These are phyloP conservation scores for Irpex lacteus DNA, from an alignment of 1,284 basidiomycete species.

Conservation along the genomic window DNA sequence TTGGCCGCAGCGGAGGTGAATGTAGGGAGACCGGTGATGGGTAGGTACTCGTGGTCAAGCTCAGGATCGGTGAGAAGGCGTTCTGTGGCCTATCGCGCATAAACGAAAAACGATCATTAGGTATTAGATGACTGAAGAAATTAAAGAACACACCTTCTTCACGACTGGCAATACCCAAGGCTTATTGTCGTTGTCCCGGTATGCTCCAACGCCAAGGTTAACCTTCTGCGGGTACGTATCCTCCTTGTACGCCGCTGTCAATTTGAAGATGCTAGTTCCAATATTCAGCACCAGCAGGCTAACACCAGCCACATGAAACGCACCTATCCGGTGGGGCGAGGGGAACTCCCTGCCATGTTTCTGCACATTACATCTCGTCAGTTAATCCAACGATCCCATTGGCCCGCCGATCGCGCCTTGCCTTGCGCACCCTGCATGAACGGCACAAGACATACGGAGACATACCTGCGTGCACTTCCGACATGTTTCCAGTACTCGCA, in stretches of 20 bases:
- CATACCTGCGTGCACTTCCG: constrained; percentile 45
- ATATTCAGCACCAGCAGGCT: neutral
- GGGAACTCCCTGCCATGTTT: constrained; percentile 70
- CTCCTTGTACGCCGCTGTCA: constrained; percentile 85
- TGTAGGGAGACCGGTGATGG: constrained; percentile 84
- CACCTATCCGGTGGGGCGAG: constrained; percentile 78
- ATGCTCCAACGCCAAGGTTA: constrained; percentile 91
- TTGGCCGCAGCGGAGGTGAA: constrained; percentile 81
- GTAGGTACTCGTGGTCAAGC: constrained; percentile 92
- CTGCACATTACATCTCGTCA: constrained; percentile 32
- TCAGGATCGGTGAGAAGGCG: constrained; percentile 68
- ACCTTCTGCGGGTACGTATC: constrained; percentile 82
- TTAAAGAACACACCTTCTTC: constrained; percentile 59
- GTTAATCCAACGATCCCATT: constrained; percentile 14
- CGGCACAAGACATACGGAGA: constrained; percentile 8
- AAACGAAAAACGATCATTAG: neutral
- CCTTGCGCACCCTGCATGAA: constrained; percentile 2
- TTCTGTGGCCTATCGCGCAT: constrained; percentile 60
- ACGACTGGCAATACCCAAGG: constrained; percentile 94
- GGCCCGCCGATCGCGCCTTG: too few relatives aligned
- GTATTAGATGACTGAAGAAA: neutral
- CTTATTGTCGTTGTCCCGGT: constrained; percentile 82
- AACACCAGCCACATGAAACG: constrained; percentile 3
- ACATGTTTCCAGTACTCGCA: constrained; percentile 19
- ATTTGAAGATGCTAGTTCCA: constrained; percentile 79